Evolutionary conservation across 768 basidiomycete species (phyloP).

Genomic region (Lentinula aciculospora): DNA sequence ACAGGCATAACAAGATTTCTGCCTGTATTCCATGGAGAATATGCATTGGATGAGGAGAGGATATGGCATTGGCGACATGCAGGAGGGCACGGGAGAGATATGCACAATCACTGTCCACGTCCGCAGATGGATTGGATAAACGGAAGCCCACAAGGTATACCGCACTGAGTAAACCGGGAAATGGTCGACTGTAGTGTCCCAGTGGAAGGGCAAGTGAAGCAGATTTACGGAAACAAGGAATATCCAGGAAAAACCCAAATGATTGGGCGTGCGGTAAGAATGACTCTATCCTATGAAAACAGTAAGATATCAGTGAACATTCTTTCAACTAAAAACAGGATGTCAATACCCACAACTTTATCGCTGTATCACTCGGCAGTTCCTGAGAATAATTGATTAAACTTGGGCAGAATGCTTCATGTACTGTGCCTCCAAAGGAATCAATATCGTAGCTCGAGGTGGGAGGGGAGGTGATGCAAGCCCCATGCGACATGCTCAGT

Average conservation of each 20-base stretch:
- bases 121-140: slow-evolving; percentile 15
- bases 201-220: slow-evolving; percentile 35
- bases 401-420: neutral
- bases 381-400: neutral
- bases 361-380: neutral
- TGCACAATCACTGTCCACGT: neutral
- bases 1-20: slow-evolving; percentile 34
- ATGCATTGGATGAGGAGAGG: slow-evolving; percentile 16
- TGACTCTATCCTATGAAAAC: slow-evolving; percentile 40
- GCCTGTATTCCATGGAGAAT: slow-evolving; percentile 28
- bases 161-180: slow-evolving; percentile 41
- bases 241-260: slow-evolving; percentile 63
- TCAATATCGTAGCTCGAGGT: neutral
- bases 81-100: slow-evolving; percentile 31
- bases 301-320: neutral
- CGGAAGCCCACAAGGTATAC: slow-evolving; percentile 50
- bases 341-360: neutral
- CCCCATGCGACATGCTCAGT: neutral
- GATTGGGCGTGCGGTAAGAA: slow-evolving; percentile 54
- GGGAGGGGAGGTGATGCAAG: neutral
- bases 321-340: no score
- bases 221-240: slow-evolving; percentile 38
- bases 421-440: neutral
- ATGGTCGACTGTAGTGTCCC: slow-evolving; percentile 39
- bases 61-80: slow-evolving; percentile 14